Percentiles rank a stretch among this genome's conserved stretches.
These are phyloP conservation scores for Lactifluus volemus DNA, from an alignment of 768 basidiomycete species.

Conservation along the genomic window DNA sequence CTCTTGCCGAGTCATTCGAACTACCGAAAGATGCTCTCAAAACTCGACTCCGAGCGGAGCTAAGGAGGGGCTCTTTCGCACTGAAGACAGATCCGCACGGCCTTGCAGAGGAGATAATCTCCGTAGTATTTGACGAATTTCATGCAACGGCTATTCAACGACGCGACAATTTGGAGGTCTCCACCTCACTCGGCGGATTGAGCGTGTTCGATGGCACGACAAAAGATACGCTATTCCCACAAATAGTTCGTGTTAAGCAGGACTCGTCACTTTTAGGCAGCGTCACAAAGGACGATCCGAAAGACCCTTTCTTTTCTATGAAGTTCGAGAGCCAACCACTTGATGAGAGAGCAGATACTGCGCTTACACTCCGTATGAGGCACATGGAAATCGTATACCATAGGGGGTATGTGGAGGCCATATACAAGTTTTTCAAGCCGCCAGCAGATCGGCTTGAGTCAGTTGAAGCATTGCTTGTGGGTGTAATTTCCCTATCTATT, in stretches of 20 bases:
- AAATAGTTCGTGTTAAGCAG: constrained; percentile 74
- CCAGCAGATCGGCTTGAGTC: constrained; percentile 93
- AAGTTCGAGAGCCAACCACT: constrained; percentile 90
- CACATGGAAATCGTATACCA: constrained; percentile 98
- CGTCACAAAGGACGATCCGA: constrained; percentile 18
- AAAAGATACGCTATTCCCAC: constrained; percentile 65
- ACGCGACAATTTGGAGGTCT: constrained; percentile 78
- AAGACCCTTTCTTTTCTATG: constrained; percentile 74
- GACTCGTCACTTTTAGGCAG: constrained; percentile 2
- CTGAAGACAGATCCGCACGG: constrained; percentile 69
- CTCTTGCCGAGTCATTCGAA: constrained; percentile 60
- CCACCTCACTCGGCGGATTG: constrained; percentile 77
- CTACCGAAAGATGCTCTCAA: constrained; percentile 74
- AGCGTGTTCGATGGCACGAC: constrained; percentile 91
- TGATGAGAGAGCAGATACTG: constrained; percentile 86
- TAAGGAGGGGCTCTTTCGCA: constrained; percentile 83
- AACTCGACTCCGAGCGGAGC: constrained; percentile 60
- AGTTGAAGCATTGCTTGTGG: constrained; percentile 81
- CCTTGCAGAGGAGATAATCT: constrained; percentile 60
- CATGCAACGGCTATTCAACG: constrained; percentile 78
- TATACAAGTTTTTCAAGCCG: constrained; percentile 87
- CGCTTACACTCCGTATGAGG: constrained; percentile 80
- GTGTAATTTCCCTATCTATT: constrained; percentile 23
- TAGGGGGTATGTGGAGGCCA: constrained; percentile 84
- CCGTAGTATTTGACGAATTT: constrained; percentile 81